A percentile compares a stretch with the other conserved stretches of the same genome.
Conservation (phyloP, 306 rosid genomes). For the Cicer cuneatum region DNA sequence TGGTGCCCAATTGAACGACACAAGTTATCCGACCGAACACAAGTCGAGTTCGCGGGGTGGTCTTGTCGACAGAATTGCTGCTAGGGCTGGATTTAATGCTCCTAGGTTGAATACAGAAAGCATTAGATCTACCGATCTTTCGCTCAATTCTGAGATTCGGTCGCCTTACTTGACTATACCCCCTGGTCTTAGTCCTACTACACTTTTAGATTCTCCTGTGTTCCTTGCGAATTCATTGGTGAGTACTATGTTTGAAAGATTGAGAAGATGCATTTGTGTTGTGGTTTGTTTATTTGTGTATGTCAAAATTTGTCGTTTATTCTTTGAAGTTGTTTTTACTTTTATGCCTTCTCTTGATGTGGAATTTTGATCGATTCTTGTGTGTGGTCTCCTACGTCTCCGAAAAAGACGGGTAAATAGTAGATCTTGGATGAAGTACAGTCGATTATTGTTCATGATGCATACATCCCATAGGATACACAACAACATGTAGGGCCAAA, state of each 20-base stretch:
- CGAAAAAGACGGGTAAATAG: not conserved
- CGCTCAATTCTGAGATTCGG: conserved; percentile 60
- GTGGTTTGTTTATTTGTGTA: conserved; percentile 22
- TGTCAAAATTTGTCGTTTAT: conserved; percentile 8
- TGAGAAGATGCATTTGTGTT: not conserved
- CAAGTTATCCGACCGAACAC: conserved; percentile 51
- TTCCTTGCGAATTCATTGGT: conserved; percentile 91
- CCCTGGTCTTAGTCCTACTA: conserved; percentile 96
- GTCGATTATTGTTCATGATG: conserved; percentile 5
- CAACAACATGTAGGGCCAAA: not conserved
- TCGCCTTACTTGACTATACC: conserved; percentile 89
- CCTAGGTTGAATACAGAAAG: conserved; percentile 87
- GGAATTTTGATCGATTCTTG: conserved; percentile 4
- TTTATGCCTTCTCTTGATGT: conserved; percentile 30
- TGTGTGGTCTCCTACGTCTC: not conserved
- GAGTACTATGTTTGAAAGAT: conserved; percentile 40
- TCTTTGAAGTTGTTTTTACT: conserved; percentile 6
- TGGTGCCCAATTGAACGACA: conserved; percentile 45
- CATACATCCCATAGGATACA: conserved; percentile 5
- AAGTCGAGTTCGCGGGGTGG: conserved; percentile 64
- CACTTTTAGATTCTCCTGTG: conserved; percentile 90
- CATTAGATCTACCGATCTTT: conserved; percentile 77
- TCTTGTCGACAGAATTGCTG: conserved; percentile 87
- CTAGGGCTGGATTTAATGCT: conserved; percentile 95
- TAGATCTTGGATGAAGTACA: conserved; percentile 25